Conservation (phyloP, 495 filamentous ascomycete species). For the Aspergillus homomorphus region DNA sequence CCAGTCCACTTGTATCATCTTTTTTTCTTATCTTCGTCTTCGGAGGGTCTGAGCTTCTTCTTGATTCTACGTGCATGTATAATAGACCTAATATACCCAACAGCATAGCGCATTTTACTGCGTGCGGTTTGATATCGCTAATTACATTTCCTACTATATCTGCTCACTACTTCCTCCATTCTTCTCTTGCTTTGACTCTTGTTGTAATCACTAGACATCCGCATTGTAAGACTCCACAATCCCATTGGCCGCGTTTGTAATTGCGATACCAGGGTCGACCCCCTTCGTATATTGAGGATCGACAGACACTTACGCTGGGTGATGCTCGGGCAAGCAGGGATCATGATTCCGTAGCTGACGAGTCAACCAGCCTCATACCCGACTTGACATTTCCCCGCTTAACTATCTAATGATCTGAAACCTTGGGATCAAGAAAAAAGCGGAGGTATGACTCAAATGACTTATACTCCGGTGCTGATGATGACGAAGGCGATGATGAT, state of each 20-base stretch:
- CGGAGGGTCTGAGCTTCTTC: constrained; percentile 16
- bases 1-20: constrained; percentile 6
- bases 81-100: constrained; percentile 50
- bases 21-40: constrained; percentile 18
- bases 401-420: neutral
- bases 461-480: too few relatives aligned
- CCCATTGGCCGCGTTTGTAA: neutral
- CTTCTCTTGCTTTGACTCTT: too few relatives aligned
- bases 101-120: constrained; percentile 32
- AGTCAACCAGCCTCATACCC: neutral
- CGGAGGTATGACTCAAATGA: neutral
- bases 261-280: too few relatives aligned
- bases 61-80: constrained; percentile 40
- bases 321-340: neutral
- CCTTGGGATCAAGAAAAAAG: neutral
- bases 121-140: constrained; percentile 13
- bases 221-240: neutral
- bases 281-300: neutral
- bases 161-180: neutral
- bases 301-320: neutral
- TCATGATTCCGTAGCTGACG: neutral
- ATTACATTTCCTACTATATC: constrained; percentile 11
- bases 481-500: neutral
- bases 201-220: neutral
- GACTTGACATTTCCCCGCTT: neutral